Evolutionary conservation across 352 stramenopile species (phyloP).

Genomic region (Aphanomyces stellatus): DNA sequence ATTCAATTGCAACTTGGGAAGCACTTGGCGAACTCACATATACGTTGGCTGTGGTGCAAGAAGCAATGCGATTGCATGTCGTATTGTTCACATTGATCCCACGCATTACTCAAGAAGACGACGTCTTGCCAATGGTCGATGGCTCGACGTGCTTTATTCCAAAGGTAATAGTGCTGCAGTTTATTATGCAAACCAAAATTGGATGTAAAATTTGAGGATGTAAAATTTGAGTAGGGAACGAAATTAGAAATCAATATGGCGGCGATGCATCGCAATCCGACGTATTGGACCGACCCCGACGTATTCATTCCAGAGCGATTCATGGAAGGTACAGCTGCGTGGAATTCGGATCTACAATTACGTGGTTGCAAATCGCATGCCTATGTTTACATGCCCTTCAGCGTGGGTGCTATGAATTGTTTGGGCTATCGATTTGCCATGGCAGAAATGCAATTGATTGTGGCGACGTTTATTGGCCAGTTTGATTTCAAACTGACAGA

Average conservation of each 20-base stretch:
- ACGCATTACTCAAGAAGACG: constrained; percentile 13
- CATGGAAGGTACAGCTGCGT: constrained; percentile 11
- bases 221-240: no score
- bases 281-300: constrained; percentile 39
- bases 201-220: no score
- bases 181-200: constrained; percentile 26
- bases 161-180: constrained; percentile 18
- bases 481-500: constrained; percentile 23
- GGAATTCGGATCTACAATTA: constrained; percentile 14
- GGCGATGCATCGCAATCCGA: constrained; percentile 30
- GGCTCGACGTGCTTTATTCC: background rate
- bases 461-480: constrained; percentile 26
- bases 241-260: constrained; percentile 27
- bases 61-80: constrained; percentile 35
- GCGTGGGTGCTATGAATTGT: constrained; percentile 30
- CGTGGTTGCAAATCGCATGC: constrained; percentile 17
- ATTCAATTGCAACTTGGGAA: constrained; percentile 25
- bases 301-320: constrained; percentile 38
- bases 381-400: constrained; percentile 40
- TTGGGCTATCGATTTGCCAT: constrained; percentile 36
- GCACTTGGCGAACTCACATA: constrained; percentile 33
- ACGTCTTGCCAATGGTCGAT: constrained; percentile 3
- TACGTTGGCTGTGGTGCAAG: constrained; percentile 33
- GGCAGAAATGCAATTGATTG: constrained; percentile 35
- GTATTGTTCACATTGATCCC: constrained; percentile 27